phyloP scores from a whole-genome alignment of 2,329 filamentous ascomycete genomes.

The Pseudopithomyces chartarum region DNA sequence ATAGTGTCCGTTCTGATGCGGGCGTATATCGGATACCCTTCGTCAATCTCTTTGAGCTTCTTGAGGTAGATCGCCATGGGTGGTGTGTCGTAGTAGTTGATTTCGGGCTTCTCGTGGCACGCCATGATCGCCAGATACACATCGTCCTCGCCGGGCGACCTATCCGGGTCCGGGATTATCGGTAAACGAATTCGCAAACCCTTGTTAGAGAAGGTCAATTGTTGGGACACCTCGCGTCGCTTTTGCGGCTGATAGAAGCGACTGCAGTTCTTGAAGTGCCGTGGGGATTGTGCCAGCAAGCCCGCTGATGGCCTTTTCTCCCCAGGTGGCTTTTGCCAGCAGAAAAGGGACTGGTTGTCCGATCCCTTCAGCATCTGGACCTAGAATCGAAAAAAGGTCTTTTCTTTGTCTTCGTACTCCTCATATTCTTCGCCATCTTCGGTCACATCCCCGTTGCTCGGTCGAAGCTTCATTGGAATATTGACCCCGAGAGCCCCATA shows the following conservation, averaged over 20 bases:
- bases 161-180: background rate
- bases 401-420: background rate
- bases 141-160: background rate
- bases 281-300: background rate
- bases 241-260: background rate
- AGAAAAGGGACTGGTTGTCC: background rate
- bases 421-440: no score
- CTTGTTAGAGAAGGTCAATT: background rate
- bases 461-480: background rate
- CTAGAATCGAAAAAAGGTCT: background rate
- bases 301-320: background rate
- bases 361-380: background rate
- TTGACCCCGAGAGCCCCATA: background rate
- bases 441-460: background rate
- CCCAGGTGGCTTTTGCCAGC: background rate
- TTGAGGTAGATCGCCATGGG: background rate
- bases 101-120: background rate
- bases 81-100: background rate
- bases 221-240: background rate
- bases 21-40: background rate
- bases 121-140: background rate
- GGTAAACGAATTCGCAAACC: background rate
- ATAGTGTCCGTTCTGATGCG: background rate
- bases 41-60: background rate
- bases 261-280: background rate